A percentile compares a stretch with the other conserved stretches of the same genome.
These are phyloP conservation scores for Citrus hindsii DNA, from an alignment of 345 rosid genomes.

Conservation along the genomic window DNA sequence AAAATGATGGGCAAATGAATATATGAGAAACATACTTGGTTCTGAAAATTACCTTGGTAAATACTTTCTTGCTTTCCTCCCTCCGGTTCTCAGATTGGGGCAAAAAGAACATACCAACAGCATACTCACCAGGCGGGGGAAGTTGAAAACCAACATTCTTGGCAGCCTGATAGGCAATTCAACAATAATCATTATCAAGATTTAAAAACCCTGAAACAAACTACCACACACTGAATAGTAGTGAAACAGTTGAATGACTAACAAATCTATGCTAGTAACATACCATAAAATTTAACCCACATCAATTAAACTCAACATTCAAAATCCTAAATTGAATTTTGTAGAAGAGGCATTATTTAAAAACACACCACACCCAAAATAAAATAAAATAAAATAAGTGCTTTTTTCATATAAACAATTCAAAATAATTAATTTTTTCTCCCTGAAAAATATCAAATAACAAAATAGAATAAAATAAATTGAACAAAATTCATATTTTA, in stretches of 20 bases:
- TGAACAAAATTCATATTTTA: too few relatives aligned
- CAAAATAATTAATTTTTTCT: neutral
- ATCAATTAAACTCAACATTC: neutral
- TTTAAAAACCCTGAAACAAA: neutral
- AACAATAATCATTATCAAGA: neutral
- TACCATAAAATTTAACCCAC: neutral
- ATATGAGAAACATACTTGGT: neutral
- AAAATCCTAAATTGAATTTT: neutral
- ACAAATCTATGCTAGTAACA: neutral
- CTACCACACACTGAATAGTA: neutral
- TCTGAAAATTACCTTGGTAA: slow-evolving; percentile 60
- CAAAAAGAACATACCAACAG: slow-evolving; percentile 95
- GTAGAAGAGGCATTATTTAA: neutral
- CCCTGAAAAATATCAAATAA: neutral
- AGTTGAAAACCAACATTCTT: slow-evolving; percentile 76
- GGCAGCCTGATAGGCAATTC: slow-evolving; percentile 42
- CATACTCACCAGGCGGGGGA: slow-evolving; percentile 78
- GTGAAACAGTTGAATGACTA: neutral
- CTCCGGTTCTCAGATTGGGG: slow-evolving; percentile 72
- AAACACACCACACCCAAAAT: neutral
- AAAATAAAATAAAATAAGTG: neutral
- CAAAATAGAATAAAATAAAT: neutral
- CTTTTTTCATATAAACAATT: neutral
- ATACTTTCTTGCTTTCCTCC: slow-evolving; percentile 79
- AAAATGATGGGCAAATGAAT: neutral